These are phyloP conservation scores for Ambrosia hybrid DNA, from an alignment of 140 eudicot genomes.

Conservation along the genomic window DNA sequence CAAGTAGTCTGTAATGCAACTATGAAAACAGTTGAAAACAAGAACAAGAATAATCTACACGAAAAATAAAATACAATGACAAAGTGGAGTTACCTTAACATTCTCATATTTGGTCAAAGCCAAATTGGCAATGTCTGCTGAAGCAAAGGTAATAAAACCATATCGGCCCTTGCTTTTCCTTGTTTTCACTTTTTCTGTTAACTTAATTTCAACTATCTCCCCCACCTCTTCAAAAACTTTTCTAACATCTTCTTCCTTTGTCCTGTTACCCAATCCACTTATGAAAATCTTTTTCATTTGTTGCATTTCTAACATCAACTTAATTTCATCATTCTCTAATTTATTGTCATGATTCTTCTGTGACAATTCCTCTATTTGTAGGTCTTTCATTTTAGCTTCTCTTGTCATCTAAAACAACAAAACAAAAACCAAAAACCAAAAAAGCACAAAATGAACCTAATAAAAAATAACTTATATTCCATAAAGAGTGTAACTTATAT, in stretches of 20 bases:
- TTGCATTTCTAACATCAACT: neutral
- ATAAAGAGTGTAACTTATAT: too few relatives aligned
- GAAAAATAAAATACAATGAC: too few relatives aligned
- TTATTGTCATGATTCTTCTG: too few relatives aligned
- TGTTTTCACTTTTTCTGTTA: slow-evolving; percentile 39
- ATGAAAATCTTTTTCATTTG: slow-evolving; percentile 65
- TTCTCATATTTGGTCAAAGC: slow-evolving; percentile 49
- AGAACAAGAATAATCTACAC: slow-evolving; percentile 6
- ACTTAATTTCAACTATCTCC: slow-evolving; percentile 51
- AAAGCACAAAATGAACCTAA: too few relatives aligned
- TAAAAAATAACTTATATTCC: too few relatives aligned
- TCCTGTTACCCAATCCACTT: slow-evolving; percentile 61
- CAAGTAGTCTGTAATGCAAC: neutral
- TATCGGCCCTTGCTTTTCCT: slow-evolving; percentile 53
- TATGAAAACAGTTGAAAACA: neutral
- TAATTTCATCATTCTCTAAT: too few relatives aligned
- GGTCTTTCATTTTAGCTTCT: too few relatives aligned
- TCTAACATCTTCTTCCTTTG: slow-evolving; percentile 67
- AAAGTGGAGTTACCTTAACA: slow-evolving; percentile 56
- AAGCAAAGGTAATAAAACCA: slow-evolving; percentile 62
- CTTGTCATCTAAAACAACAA: too few relatives aligned
- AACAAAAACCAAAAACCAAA: too few relatives aligned
- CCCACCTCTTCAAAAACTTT: slow-evolving; percentile 54
- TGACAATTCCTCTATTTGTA: too few relatives aligned
- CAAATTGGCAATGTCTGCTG: slow-evolving; percentile 55